A percentile compares a stretch with the other conserved stretches of the same genome.
phyloP scores from a whole-genome alignment of 768 basidiomycete species.

The Mycena indigotica region DNA sequence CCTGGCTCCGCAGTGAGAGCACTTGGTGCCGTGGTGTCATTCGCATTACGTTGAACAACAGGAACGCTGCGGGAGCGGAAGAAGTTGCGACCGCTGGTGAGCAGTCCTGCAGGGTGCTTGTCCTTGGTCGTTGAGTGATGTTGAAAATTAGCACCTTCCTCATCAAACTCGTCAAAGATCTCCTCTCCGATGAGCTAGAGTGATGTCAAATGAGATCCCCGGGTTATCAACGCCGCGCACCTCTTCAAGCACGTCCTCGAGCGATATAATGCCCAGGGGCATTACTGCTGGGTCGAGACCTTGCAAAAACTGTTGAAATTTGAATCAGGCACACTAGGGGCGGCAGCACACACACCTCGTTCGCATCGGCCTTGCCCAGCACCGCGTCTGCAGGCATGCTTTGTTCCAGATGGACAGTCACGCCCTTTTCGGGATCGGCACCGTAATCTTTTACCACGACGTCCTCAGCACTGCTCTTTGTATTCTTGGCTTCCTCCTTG shows the following conservation, averaged over 20 bases:
- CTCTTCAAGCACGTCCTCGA: conserved; percentile 74
- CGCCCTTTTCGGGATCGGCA: conserved; percentile 21
- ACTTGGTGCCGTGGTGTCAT: conserved; percentile 13
- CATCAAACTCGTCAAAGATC: conserved; percentile 71
- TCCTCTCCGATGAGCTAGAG: conserved; percentile 77
- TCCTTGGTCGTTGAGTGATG: conserved; percentile 34
- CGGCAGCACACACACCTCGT: conserved; percentile 41
- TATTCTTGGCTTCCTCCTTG: not conserved
- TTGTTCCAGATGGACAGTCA: conserved; percentile 47
- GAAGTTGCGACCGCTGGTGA: conserved; percentile 34
- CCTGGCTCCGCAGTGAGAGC: not conserved
- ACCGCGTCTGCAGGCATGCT: conserved; percentile 72
- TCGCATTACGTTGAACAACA: conserved; percentile 33
- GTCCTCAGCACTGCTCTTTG: not conserved
- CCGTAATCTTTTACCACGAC: conserved; percentile 30
- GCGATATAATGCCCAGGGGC: conserved; percentile 72
- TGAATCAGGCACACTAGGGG: not conserved
- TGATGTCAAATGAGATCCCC: conserved; percentile 25
- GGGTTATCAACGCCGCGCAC: not conserved
- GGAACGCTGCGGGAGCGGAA: conserved; percentile 44
- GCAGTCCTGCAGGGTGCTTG: conserved; percentile 26
- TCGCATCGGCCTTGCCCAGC: conserved; percentile 54
- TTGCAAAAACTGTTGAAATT: conserved; percentile 54
- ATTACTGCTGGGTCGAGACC: conserved; percentile 60
- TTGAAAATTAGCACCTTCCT: conserved; percentile 48